Conservation (phyloP, 2,329 filamentous ascomycete species). For the Fusarium nelsonii region DNA sequence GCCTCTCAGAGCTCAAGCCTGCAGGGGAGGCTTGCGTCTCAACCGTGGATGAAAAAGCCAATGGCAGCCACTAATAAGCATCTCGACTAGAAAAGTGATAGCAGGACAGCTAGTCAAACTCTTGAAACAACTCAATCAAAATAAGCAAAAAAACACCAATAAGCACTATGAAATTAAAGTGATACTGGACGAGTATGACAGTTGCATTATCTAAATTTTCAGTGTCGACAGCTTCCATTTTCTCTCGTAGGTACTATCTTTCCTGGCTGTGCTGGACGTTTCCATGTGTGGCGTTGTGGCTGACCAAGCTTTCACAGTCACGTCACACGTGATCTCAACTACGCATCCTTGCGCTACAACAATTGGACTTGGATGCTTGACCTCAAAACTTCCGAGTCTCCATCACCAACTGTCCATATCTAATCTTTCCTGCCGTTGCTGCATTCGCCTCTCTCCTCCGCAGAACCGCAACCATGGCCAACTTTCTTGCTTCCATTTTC, state of each 20-base stretch:
- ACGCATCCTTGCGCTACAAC: conserved; percentile 37
- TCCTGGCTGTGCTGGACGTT: conserved; percentile 6
- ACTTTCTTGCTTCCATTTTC: conserved; percentile 99
- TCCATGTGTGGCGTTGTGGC: conserved; percentile 16
- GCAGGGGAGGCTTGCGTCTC: conserved; percentile 37
- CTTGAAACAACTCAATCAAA: neutral
- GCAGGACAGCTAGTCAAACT: neutral
- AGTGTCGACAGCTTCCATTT: neutral
- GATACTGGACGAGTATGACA: neutral
- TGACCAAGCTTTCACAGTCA: conserved; percentile 23
- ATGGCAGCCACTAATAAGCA: conserved; percentile 11
- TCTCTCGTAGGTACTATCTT: neutral
- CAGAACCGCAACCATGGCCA: conserved; percentile 75
- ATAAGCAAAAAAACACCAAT: neutral
- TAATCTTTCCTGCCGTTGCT: conserved; percentile 6
- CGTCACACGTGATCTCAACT: conserved; percentile 50
- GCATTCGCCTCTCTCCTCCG: conserved; percentile 4
- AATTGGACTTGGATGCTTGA: conserved; percentile 19
- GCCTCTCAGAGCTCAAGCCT: conserved; percentile 7
- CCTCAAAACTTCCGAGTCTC: conserved; percentile 42
- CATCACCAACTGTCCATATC: conserved; percentile 30
- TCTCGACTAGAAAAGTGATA: neutral
- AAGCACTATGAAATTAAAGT: neutral
- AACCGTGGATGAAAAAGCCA: conserved; percentile 22
- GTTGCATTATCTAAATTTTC: neutral